These are phyloP conservation scores for Coniochaeta sp. DNA, from an alignment of 2,329 filamentous ascomycete genomes.

Conservation along the genomic window DNA sequence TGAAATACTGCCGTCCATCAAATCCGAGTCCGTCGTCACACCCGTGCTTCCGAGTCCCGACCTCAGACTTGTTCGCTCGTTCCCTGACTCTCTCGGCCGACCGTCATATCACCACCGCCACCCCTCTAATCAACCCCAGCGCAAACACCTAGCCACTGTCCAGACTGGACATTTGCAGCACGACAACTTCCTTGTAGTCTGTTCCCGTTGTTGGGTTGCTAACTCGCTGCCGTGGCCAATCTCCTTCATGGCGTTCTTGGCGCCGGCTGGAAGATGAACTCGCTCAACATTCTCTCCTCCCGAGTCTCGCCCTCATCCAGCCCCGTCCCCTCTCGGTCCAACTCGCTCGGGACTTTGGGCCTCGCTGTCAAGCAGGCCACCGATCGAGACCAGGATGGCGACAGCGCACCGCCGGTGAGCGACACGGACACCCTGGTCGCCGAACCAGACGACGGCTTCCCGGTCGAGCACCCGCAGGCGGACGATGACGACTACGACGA, in stretches of 20 bases:
- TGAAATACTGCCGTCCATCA: constrained; percentile 8
- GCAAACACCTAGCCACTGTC: not conserved
- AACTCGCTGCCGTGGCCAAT: constrained; percentile 8
- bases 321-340: constrained; percentile 50
- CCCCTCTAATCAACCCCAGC: not conserved
- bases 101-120: not conserved
- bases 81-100: not conserved
- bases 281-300: constrained; percentile 86
- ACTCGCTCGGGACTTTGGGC: constrained; percentile 49
- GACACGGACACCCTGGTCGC: constrained; percentile 22
- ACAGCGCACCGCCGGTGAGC: constrained; percentile 13
- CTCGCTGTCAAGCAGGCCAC: constrained; percentile 31
- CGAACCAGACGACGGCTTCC: constrained; percentile 22
- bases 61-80: not conserved
- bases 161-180: not conserved
- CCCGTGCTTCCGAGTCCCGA: not conserved
- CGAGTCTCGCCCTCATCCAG: constrained; percentile 62
- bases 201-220: constrained; percentile 7
- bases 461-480: constrained; percentile 18
- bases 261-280: constrained; percentile 74
- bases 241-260: constrained; percentile 45
- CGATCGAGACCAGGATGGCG: constrained; percentile 23
- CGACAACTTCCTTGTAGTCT: not conserved
- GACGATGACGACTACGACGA: constrained; percentile 12
- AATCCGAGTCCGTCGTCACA: not conserved